These are phyloP conservation scores for Cytospora mali DNA, from an alignment of 2,329 filamentous ascomycete genomes.

Conservation along the genomic window DNA sequence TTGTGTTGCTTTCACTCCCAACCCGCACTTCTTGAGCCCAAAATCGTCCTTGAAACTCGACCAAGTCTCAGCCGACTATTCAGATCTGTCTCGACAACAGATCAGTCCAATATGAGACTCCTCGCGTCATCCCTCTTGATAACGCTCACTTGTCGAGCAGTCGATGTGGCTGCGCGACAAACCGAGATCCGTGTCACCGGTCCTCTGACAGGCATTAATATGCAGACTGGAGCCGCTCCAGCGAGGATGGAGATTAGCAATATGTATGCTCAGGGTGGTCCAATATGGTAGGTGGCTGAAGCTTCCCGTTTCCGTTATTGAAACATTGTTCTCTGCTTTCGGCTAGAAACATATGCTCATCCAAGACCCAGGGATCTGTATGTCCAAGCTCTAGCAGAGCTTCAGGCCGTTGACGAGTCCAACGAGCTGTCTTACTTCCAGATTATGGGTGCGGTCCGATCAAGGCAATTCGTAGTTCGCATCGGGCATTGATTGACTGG, in stretches of 20 bases:
- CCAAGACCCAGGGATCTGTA: slow-evolving; percentile 48
- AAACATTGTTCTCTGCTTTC: neutral
- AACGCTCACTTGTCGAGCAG: neutral
- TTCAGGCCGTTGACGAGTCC: slow-evolving; percentile 45
- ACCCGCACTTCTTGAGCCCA: neutral
- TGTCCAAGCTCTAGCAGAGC: slow-evolving; percentile 47
- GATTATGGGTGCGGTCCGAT: slow-evolving; percentile 44
- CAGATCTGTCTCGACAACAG: neutral
- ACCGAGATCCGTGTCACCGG: slow-evolving; percentile 39
- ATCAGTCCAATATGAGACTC: slow-evolving; percentile 1
- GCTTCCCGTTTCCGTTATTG: neutral
- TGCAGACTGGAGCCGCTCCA: slow-evolving; percentile 45
- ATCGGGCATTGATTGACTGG: slow-evolving; percentile 22
- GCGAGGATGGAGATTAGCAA: slow-evolving; percentile 51
- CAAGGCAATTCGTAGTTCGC: neutral
- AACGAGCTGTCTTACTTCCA: slow-evolving; percentile 55
- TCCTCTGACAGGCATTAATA: slow-evolving; percentile 40
- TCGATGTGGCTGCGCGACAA: slow-evolving; percentile 8
- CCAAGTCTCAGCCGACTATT: slow-evolving; percentile 4
- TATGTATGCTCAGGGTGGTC: slow-evolving; percentile 44
- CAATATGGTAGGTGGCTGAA: slow-evolving; percentile 45
- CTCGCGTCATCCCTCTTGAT: neutral
- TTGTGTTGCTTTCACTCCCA: neutral
- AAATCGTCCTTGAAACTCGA: neutral
- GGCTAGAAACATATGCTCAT: slow-evolving; percentile 5